Evolutionary conservation across 139 green algal species (phyloP), one percentile per base, ranked within the genome.

Genomic region (Chlamydomonas applanata): DNA sequence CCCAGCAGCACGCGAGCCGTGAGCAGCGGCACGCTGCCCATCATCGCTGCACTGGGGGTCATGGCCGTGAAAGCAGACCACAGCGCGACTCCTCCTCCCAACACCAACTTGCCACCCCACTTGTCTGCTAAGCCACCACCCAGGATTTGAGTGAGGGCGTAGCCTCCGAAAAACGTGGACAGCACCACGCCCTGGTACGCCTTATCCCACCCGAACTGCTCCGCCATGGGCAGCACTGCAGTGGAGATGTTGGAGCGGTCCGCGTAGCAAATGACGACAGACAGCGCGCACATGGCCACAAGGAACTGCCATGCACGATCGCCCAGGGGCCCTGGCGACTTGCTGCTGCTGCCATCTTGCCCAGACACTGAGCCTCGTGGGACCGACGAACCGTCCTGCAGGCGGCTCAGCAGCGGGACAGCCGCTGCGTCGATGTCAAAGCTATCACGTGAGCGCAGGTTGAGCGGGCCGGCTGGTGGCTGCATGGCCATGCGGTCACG

Each of bases 121-220:
- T 78, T 56, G 63, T 94, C 90, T 27, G 59, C 71, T 36, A 80
- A 30, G 56, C 66, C 61, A 32, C 73, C 79, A 0, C 83, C 70
- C 34, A 84, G 32, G 3, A 82, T 64, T 71, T 78, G 89, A 1
- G 89, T 95, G 34, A 73, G 56, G 17, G 90, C 86, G 70, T 95
- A 94, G 22, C 90, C 90, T 32, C 67, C 61, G 70, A 94, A 92
- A 71, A 94, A 95, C n/a, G 84, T 79, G 24, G 87, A 93, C 34
- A 94, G 85, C 11, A 95, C 70, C 4, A 91, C 20, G 5, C 90
- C 90, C 75, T 91, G 73, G 67, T 80, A 85, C 0, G 74, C 71
- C 80, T 91, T 82, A 49, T 86, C 80, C 90, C 90, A 95, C 9
- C 79, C 72, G 59, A 88, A 94, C 33, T 89, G 33, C 63, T 90